These are phyloP conservation scores for Trichoderma simmonsii DNA, from an alignment of 2,329 filamentous ascomycete species.

Conservation along the genomic window DNA sequence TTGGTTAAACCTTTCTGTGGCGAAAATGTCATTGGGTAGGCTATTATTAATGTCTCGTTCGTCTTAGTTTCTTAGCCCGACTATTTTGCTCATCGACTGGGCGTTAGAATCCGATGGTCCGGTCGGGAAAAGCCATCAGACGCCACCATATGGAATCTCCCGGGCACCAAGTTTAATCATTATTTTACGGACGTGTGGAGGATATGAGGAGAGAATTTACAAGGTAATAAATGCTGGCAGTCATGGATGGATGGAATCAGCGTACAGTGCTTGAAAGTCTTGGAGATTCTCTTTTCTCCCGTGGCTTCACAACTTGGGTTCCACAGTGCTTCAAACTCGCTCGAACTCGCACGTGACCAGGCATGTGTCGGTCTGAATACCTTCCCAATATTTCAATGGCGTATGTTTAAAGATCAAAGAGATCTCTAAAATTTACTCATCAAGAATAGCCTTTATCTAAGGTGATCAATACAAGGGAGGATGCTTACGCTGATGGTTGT, in stretches of 20 bases:
- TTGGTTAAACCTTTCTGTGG: not conserved
- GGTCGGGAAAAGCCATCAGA: conserved; percentile 2
- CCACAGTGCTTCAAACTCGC: not conserved
- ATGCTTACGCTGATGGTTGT: not conserved
- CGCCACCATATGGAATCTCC: not conserved
- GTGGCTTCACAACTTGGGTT: not conserved
- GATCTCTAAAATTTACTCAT: not conserved
- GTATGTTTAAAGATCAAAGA: not conserved
- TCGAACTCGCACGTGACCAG: not conserved
- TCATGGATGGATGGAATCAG: not conserved
- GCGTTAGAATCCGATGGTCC: conserved; percentile 8
- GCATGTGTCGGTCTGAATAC: not conserved
- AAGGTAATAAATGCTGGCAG: not conserved
- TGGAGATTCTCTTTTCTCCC: not conserved
- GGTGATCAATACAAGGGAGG: not conserved
- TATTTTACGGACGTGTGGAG: not conserved
- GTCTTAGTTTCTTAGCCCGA: not conserved
- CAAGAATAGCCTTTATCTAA: no score
- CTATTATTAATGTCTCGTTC: conserved; percentile 12
- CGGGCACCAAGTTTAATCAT: not conserved
- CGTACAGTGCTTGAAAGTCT: not conserved
- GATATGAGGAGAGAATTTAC: not conserved
- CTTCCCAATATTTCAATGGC: not conserved
- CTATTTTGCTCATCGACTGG: not conserved
- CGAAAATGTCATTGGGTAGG: not conserved